A percentile compares a stretch with the other conserved stretches of the same genome.
Evolutionary conservation across 2,329 filamentous ascomycete species (phyloP).

Genomic region (Nemania diffusa): DNA sequence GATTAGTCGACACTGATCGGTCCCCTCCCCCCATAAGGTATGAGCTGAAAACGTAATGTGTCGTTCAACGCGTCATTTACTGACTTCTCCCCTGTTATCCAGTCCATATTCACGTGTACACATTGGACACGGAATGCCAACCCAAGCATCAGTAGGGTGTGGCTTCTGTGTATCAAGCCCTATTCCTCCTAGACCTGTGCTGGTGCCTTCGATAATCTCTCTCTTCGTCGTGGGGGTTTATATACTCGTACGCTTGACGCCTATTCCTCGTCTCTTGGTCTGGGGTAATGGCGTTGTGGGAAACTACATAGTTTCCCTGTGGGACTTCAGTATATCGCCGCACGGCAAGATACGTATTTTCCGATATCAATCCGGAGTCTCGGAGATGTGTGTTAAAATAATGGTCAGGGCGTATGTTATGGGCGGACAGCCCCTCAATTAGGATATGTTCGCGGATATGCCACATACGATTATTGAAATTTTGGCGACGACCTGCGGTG

Average conservation of each 20-base stretch:
- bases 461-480: constrained; percentile 57
- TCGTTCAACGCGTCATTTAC: constrained; percentile 6
- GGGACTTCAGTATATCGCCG: constrained; percentile 32
- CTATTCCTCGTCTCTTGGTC: neutral
- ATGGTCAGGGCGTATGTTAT: constrained; percentile 82
- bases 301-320: neutral
- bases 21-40: constrained; percentile 9
- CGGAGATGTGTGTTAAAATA: constrained; percentile 81
- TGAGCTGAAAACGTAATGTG: constrained; percentile 20
- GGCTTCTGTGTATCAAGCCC: neutral
- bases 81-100: neutral
- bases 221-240: neutral
- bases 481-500: constrained; percentile 30
- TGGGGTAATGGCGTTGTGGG: neutral
- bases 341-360: neutral
- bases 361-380: constrained; percentile 26
- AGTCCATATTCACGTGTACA: neutral
- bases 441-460: constrained; percentile 62
- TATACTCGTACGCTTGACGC: neutral
- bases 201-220: constrained; percentile 4
- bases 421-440: constrained; percentile 36
- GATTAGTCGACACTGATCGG: constrained; percentile 23
- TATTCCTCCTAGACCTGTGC: constrained; percentile 7
- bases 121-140: neutral
- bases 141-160: neutral